Conservation (phyloP, 2,329 filamentous ascomycete species). For the Metarhizium album region DNA sequence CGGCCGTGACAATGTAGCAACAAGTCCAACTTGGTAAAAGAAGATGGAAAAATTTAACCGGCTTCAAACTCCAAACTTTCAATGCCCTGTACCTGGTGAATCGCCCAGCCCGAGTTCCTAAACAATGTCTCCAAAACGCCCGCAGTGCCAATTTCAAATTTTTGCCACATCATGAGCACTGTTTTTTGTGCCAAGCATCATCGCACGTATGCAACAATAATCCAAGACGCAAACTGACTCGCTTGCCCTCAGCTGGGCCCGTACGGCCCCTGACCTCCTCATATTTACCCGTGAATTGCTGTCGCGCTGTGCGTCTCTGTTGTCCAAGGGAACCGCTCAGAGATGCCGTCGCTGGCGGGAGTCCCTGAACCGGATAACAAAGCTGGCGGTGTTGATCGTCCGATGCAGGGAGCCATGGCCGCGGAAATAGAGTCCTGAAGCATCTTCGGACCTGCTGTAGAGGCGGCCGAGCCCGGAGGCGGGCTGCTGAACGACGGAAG, state of each 20-base stretch:
- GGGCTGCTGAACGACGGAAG: constrained; percentile 12
- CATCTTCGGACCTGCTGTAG: constrained; percentile 3
- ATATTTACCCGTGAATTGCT: constrained; percentile 30
- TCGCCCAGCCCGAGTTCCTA: not conserved
- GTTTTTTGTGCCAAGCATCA: not conserved
- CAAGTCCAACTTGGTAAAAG: too few species aligned
- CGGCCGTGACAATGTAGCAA: constrained; percentile 6
- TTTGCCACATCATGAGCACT: not conserved
- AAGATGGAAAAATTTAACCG: not conserved
- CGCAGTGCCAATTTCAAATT: not conserved
- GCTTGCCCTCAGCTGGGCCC: not conserved
- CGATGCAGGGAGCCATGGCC: not conserved
- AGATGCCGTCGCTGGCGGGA: constrained; percentile 27
- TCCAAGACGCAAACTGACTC: not conserved
- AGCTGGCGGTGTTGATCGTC: constrained; percentile 31
- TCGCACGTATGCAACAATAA: not conserved
- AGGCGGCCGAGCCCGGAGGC: constrained; percentile 7
- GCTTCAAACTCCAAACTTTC: not conserved
- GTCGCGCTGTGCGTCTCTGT: constrained; percentile 38
- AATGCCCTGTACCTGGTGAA: not conserved
- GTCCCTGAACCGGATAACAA: constrained; percentile 38
- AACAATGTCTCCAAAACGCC: constrained; percentile 2
- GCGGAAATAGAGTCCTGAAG: constrained; percentile 4
- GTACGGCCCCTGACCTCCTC: too few species aligned
- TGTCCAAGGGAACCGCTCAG: constrained; percentile 36